phyloP scores from a whole-genome alignment of 305 asterid species.

The Plantago coronopus region DNA sequence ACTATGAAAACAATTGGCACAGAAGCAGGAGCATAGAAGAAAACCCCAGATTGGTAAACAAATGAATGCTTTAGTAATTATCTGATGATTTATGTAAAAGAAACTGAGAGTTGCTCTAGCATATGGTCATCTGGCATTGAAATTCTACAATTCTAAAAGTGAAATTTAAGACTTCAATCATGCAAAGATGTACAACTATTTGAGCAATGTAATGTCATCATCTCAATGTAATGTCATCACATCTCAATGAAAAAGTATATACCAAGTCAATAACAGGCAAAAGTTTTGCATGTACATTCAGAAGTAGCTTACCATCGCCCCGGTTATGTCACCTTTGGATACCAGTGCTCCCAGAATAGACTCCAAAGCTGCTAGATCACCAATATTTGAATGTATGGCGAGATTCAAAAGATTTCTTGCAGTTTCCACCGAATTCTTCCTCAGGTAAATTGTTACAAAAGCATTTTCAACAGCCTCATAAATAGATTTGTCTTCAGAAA shows the following conservation, averaged over 20 bases:
- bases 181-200: no score
- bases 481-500: slow-evolving; percentile 88
- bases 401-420: slow-evolving; percentile 85
- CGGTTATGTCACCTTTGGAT: slow-evolving; percentile 77
- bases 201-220: no score
- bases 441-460: slow-evolving; percentile 68
- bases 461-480: slow-evolving; percentile 97
- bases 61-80: not conserved
- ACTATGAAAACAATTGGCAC: slow-evolving; percentile 5
- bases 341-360: slow-evolving; percentile 73
- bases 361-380: slow-evolving; percentile 92
- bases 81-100: not conserved
- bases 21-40: slow-evolving; percentile 13
- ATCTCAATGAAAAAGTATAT: no score
- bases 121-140: slow-evolving; percentile 2
- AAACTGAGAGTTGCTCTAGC: not conserved
- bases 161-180: no score
- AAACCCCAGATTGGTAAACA: slow-evolving; percentile 1
- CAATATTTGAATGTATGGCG: slow-evolving; percentile 82
- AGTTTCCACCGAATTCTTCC: slow-evolving; percentile 73
- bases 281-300: slow-evolving; percentile 13
- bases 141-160: no score
- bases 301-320: slow-evolving; percentile 56
- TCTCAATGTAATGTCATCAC: no score
- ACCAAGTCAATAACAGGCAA: slow-evolving; percentile 12